phyloP scores from a whole-genome alignment of 2,329 filamentous ascomycete genomes.

The Penicillium sp. region DNA sequence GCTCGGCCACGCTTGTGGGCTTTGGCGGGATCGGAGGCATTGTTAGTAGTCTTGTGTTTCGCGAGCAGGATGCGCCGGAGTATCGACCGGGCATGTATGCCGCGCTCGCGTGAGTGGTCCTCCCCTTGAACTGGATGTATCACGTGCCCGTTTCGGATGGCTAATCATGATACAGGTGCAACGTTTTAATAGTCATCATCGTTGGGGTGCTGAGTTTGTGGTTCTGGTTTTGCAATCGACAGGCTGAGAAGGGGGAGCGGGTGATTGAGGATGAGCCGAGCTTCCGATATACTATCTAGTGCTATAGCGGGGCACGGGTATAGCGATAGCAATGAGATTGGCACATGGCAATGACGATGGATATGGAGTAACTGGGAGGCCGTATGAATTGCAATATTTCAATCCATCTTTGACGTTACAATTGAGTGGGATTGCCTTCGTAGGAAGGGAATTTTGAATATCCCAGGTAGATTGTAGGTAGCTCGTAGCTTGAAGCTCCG shows the following conservation, averaged over 20 bases:
- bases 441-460: neutral
- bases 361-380: neutral
- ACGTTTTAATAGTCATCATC: slow-evolving; percentile 34
- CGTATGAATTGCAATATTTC: neutral
- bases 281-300: slow-evolving; percentile 40
- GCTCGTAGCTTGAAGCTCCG: neutral
- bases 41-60: slow-evolving; percentile 70
- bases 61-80: slow-evolving; percentile 39
- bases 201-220: slow-evolving; percentile 28
- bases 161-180: slow-evolving; percentile 24
- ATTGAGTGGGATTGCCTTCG: neutral
- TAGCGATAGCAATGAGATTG: too few species aligned
- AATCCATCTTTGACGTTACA: neutral
- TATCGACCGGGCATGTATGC: slow-evolving; percentile 38
- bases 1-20: slow-evolving; percentile 71
- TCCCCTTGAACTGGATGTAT: too few species aligned
- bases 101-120: slow-evolving; percentile 28
- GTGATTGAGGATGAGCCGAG: slow-evolving; percentile 34
- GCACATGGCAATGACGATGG: neutral
- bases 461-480: neutral
- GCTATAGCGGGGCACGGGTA: neutral
- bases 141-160: neutral
- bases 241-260: slow-evolving; percentile 34
- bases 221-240: slow-evolving; percentile 34
- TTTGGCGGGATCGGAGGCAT: slow-evolving; percentile 79